Evolutionary conservation across 495 filamentous ascomycete species (phyloP).

Genomic region (Niebla homalea): DNA sequence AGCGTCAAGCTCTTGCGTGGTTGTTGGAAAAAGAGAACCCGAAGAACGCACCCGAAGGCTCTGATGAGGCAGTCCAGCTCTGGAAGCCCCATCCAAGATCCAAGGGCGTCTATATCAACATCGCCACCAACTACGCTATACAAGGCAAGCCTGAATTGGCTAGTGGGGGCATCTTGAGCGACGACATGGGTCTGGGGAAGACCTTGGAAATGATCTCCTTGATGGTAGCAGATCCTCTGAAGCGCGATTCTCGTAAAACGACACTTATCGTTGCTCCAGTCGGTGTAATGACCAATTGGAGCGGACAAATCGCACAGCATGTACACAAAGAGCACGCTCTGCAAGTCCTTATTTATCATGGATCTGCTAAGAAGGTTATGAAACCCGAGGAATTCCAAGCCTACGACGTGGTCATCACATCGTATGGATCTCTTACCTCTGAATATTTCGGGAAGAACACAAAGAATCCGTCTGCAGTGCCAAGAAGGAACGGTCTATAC

Average conservation of each 20-base stretch:
- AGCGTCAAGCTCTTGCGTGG: conserved; percentile 76
- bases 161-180: conserved; percentile 75
- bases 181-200: conserved; percentile 94
- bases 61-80: conserved; percentile 58
- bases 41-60: conserved; percentile 44
- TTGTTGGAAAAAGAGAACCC: conserved; percentile 66
- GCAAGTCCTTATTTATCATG: conserved; percentile 66
- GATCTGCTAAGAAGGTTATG: conserved; percentile 40
- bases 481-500: conserved; percentile 36
- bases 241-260: conserved; percentile 18
- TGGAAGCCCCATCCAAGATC: conserved; percentile 49
- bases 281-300: conserved; percentile 89
- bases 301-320: conserved; percentile 65
- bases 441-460: conserved; percentile 27
- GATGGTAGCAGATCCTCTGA: conserved; percentile 47
- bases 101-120: conserved; percentile 47
- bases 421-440: conserved; percentile 50
- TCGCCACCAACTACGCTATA: conserved; percentile 59
- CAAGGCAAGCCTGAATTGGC: conserved; percentile 46
- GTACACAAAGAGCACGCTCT: conserved; percentile 45
- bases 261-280: conserved; percentile 78
- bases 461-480: conserved; percentile 15
- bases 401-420: conserved; percentile 71
- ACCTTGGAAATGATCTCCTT: conserved; percentile 79
- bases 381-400: conserved; percentile 38